A percentile compares a stretch with the other conserved stretches of the same genome.
Conservation (phyloP, 1,139 yeast species). For the Blastobotrys raffinosifermentans region DNA sequence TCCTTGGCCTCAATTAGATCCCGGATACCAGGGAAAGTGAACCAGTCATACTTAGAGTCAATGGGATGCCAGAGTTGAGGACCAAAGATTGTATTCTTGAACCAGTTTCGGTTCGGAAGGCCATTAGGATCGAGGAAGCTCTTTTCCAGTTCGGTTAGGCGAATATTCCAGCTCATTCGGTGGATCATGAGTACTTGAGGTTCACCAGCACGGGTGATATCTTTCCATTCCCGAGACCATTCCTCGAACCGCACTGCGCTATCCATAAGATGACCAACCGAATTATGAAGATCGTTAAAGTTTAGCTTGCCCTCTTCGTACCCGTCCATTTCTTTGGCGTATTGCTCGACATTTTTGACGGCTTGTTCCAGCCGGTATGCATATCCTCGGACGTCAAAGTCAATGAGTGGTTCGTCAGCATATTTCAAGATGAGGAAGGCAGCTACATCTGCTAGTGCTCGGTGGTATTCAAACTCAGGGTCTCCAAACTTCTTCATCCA, state of each 20-base stretch:
- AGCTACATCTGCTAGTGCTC: constrained; percentile 51
- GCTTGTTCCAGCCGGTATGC: constrained; percentile 43
- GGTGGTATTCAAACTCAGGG: constrained; percentile 52
- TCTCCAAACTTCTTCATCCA: constrained; percentile 49
- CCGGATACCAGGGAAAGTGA: constrained; percentile 70
- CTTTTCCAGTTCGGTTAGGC: constrained; percentile 52
- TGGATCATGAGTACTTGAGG: constrained; percentile 65
- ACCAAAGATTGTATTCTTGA: constrained; percentile 64
- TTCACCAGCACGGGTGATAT: constrained; percentile 40
- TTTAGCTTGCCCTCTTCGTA: constrained; percentile 17
- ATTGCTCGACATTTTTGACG: constrained; percentile 45
- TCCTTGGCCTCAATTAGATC: constrained; percentile 52
- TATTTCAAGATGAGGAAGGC: constrained; percentile 50
- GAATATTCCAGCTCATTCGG: constrained; percentile 77
- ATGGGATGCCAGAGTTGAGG: constrained; percentile 58
- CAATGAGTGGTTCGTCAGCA: constrained; percentile 71
- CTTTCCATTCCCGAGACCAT: constrained; percentile 54
- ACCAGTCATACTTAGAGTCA: constrained; percentile 43
- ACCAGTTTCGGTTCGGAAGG: constrained; percentile 55
- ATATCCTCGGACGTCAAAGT: constrained; percentile 53
- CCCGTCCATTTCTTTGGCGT: constrained; percentile 29
- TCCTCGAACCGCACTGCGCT: constrained; percentile 30
- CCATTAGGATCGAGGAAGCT: constrained; percentile 46
- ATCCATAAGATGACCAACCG: constrained; percentile 23
- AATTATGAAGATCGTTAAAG: constrained; percentile 20